Conservation (phyloP, 305 asterid genomes). For the Fraxinus angustifolia region DNA sequence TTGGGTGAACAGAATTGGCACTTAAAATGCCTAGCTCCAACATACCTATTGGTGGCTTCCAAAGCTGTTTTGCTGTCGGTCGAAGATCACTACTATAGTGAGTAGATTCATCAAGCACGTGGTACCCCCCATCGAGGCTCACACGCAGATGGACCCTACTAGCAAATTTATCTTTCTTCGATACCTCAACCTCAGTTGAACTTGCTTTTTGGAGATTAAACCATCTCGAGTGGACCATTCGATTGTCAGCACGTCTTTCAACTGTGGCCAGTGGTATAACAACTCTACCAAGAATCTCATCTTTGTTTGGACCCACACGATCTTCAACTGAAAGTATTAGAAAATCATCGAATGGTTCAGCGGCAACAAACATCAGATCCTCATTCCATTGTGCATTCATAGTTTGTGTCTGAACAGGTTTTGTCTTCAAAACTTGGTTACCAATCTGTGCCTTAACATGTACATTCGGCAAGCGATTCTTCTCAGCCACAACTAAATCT, state of each 20-base stretch:
- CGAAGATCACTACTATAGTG: conserved; percentile 86
- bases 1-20: conserved; percentile 62
- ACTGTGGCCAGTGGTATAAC: conserved; percentile 58
- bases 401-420: conserved; percentile 44
- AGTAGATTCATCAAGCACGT: conserved; percentile 85
- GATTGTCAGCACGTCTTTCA: conserved; percentile 67
- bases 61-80: conserved; percentile 80
- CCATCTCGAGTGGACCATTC: conserved; percentile 68
- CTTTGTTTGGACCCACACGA: conserved; percentile 57
- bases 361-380: conserved; percentile 83
- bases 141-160: conserved; percentile 71
- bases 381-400: conserved; percentile 68
- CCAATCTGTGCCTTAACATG: conserved; percentile 69
- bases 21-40: conserved; percentile 69
- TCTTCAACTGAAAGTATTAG: conserved; percentile 65
- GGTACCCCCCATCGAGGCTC: conserved; percentile 90
- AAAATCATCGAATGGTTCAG: conserved; percentile 89
- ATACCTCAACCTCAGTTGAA: conserved; percentile 48
- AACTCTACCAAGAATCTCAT: conserved; percentile 59
- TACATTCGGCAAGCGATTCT: conserved; percentile 46
- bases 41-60: conserved; percentile 77
- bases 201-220: conserved; percentile 48
- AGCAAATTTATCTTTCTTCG: conserved; percentile 58
- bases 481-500: conserved; percentile 61
- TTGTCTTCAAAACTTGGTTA: conserved; percentile 64